phyloP scores from a whole-genome alignment of 768 basidiomycete species.

The Phanerochaete carnosa region DNA sequence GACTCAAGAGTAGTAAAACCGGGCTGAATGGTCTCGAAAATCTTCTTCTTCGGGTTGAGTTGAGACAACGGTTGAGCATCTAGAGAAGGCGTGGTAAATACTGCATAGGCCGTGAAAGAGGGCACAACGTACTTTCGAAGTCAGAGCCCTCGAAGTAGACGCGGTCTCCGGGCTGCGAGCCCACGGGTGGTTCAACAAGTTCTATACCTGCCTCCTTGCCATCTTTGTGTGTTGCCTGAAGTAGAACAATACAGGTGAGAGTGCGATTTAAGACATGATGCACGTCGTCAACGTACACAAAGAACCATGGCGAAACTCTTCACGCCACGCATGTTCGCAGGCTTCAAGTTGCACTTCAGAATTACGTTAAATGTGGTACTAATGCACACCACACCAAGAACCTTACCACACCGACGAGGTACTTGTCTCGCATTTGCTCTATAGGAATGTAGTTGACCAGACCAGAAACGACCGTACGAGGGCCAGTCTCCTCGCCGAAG shows the following conservation, averaged over 20 bases:
- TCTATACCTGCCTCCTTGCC: slow-evolving; percentile 91
- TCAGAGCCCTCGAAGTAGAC: slow-evolving; percentile 93
- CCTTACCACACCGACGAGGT: slow-evolving; percentile 78
- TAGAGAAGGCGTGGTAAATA: slow-evolving; percentile 20
- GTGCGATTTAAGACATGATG: not conserved
- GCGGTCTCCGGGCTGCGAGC: slow-evolving; percentile 85
- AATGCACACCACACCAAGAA: not conserved
- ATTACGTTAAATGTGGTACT: not conserved
- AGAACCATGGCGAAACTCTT: slow-evolving; percentile 99
- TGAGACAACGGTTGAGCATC: slow-evolving; percentile 71
- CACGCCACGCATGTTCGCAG: slow-evolving; percentile 94
- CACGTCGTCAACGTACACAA: slow-evolving; percentile 59
- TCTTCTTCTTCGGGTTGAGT: slow-evolving; percentile 98
- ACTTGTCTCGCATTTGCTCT: slow-evolving; percentile 85
- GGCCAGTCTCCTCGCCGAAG: slow-evolving; percentile 91
- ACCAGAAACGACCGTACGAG: slow-evolving; percentile 94
- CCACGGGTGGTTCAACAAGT: slow-evolving; percentile 82
- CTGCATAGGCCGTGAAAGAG: not conserved
- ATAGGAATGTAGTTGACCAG: slow-evolving; percentile 96
- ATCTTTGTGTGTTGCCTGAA: slow-evolving; percentile 84
- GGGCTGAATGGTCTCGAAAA: slow-evolving; percentile 96
- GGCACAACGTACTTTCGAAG: slow-evolving; percentile 61
- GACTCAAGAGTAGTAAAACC: slow-evolving; percentile 91
- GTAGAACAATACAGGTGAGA: not conserved
- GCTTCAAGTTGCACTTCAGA: slow-evolving; percentile 85